Percentiles rank a stretch among this genome's conserved stretches.
These are phyloP conservation scores for Mortierella sp. DNA, from an alignment of 371 early-diverging fungal genomes.

Conservation along the genomic window DNA sequence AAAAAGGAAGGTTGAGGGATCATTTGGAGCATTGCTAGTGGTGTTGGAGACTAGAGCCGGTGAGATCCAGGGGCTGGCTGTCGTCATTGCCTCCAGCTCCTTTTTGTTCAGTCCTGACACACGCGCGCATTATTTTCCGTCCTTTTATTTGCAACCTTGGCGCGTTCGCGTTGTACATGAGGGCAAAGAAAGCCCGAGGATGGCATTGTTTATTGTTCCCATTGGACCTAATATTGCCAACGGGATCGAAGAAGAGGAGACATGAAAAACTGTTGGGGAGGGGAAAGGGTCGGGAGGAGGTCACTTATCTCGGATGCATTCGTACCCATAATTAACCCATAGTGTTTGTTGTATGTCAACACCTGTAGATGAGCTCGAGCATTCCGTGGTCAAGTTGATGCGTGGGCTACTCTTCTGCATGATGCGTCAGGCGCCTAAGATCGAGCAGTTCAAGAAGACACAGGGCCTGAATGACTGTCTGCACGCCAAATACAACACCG, in stretches of 20 bases:
- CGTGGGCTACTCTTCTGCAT: constrained; percentile 86
- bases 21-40: neutral
- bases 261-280: constrained; percentile 1
- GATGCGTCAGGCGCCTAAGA: constrained; percentile 91
- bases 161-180: neutral
- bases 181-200: neutral
- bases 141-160: neutral
- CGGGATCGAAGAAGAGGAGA: neutral
- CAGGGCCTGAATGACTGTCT: constrained; percentile 79
- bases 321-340: neutral
- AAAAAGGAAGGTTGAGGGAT: neutral
- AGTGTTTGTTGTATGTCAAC: neutral
- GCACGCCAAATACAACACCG: constrained; percentile 92
- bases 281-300: neutral
- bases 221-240: neutral
- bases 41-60: neutral
- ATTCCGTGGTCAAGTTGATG: constrained; percentile 88
- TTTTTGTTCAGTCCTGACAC: neutral
- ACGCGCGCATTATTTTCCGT: neutral
- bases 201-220: neutral
- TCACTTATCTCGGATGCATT: neutral
- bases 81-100: neutral
- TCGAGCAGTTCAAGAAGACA: constrained; percentile 86
- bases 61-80: neutral
- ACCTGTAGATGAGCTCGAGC: constrained; percentile 84